These are phyloP conservation scores for Colletotrichum navitas DNA, from an alignment of 2,329 filamentous ascomycete species.

Conservation along the genomic window DNA sequence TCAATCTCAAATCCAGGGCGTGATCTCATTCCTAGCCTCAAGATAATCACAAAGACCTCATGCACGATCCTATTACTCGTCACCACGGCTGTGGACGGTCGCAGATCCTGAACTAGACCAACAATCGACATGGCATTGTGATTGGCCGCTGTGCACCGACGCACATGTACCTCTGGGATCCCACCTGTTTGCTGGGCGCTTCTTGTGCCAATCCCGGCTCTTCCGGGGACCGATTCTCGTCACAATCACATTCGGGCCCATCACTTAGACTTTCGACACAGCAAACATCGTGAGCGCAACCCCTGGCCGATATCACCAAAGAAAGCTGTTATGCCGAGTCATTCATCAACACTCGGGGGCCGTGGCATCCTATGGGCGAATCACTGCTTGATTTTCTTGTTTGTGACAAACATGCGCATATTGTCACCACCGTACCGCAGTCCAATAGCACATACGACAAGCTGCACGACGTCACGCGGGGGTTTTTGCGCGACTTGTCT, in stretches of 20 bases:
- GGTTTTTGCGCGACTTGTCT: neutral
- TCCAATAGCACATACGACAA: conserved; percentile 14
- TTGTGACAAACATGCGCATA: conserved; percentile 1
- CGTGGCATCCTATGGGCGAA: conserved; percentile 12
- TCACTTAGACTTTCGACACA: conserved; percentile 18
- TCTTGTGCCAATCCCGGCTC: conserved; percentile 39
- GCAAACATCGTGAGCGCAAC: conserved; percentile 12
- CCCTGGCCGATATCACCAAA: conserved; percentile 6
- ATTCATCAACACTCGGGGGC: neutral
- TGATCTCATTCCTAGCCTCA: neutral
- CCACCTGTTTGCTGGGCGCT: conserved; percentile 35
- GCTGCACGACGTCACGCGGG: conserved; percentile 3
- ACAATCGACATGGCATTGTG: conserved; percentile 11
- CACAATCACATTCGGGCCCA: conserved; percentile 39
- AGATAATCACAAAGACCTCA: neutral
- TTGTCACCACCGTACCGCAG: conserved; percentile 8
- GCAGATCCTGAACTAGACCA: conserved; percentile 33
- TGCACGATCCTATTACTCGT: conserved; percentile 3
- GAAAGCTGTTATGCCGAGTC: neutral
- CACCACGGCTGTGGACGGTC: neutral
- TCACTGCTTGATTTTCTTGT: conserved; percentile 11
- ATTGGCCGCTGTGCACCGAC: conserved; percentile 17
- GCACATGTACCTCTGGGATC: conserved; percentile 25
- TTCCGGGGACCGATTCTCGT: conserved; percentile 16
- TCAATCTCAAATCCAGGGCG: neutral